Percentiles rank a stretch among this genome's conserved stretches.
Evolutionary conservation across 305 asterid species (phyloP).

Genomic region (Fraxinus greggii): DNA sequence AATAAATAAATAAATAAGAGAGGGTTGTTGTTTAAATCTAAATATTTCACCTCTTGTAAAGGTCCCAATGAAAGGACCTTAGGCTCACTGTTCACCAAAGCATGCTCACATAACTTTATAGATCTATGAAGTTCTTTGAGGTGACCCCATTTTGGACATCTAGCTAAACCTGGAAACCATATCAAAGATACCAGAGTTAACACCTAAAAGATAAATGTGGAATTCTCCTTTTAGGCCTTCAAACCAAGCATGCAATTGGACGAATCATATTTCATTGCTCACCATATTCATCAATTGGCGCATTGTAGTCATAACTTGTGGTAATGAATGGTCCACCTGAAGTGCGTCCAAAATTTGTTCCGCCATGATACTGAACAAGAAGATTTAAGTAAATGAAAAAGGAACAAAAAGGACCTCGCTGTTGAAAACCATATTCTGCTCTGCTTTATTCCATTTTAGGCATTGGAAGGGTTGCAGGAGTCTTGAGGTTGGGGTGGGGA

Average conservation of each 20-base stretch:
- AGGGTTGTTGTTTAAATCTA: not conserved
- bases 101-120: conserved; percentile 68
- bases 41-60: conserved; percentile 62
- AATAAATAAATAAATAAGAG: not conserved
- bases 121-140: conserved; percentile 88
- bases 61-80: conserved; percentile 58
- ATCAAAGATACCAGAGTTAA: conserved; percentile 26
- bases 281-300: conserved; percentile 97
- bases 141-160: conserved; percentile 93
- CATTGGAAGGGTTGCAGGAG: conserved; percentile 5
- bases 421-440: conserved; percentile 14
- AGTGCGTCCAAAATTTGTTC: conserved; percentile 97
- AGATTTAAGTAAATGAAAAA: conserved; percentile 21
- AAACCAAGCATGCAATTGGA: conserved; percentile 11
- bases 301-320: conserved; percentile 95
- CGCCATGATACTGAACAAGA: conserved; percentile 80
- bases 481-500: not conserved
- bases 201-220: conserved; percentile 18
- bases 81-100: conserved; percentile 58
- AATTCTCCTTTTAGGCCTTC: conserved; percentile 18
- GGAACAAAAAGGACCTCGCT: conserved; percentile 15
- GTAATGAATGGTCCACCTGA: conserved; percentile 97
- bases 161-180: conserved; percentile 67
- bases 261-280: conserved; percentile 15
- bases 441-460: not conserved